Evolutionary conservation across 2,329 filamentous ascomycete genomes (phyloP).

Genomic region (Monilinia polystroma): DNA sequence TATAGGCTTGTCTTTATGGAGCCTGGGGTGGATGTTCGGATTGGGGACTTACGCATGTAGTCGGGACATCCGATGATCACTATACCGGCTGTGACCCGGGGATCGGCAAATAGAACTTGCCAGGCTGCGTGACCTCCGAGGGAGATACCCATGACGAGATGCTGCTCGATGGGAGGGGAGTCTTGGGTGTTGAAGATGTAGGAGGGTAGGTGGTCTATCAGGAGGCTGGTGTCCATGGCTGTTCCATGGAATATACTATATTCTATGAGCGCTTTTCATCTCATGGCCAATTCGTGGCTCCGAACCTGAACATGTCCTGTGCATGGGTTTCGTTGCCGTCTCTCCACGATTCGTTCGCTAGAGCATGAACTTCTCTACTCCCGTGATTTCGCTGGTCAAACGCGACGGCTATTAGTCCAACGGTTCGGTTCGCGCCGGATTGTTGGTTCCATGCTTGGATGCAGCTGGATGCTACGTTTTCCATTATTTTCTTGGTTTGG

Average conservation of each 20-base stretch:
- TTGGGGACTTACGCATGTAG: constrained; percentile 59
- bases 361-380: constrained; percentile 61
- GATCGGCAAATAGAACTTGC: constrained; percentile 77
- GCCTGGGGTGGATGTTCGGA: too few species aligned
- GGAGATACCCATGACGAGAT: constrained; percentile 79
- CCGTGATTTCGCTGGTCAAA: constrained; percentile 97
- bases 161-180: constrained; percentile 51
- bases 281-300: neutral
- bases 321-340: constrained; percentile 75
- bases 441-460: constrained; percentile 66
- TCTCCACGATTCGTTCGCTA: constrained; percentile 74
- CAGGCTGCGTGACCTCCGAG: constrained; percentile 86
- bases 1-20: too few species aligned
- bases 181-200: constrained; percentile 63
- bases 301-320: constrained; percentile 75
- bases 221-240: constrained; percentile 67
- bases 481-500: constrained; percentile 71
- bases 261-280: constrained; percentile 7
- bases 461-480: constrained; percentile 65
- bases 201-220: constrained; percentile 76
- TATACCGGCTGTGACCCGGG: constrained; percentile 74
- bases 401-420: constrained; percentile 70
- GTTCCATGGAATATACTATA: constrained; percentile 66
- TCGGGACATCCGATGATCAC: constrained; percentile 88
- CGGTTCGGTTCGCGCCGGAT: constrained; percentile 35